Evolutionary conservation across 805 yeast species (phyloP).

Genomic region (Saccharomycopsis amapae): DNA sequence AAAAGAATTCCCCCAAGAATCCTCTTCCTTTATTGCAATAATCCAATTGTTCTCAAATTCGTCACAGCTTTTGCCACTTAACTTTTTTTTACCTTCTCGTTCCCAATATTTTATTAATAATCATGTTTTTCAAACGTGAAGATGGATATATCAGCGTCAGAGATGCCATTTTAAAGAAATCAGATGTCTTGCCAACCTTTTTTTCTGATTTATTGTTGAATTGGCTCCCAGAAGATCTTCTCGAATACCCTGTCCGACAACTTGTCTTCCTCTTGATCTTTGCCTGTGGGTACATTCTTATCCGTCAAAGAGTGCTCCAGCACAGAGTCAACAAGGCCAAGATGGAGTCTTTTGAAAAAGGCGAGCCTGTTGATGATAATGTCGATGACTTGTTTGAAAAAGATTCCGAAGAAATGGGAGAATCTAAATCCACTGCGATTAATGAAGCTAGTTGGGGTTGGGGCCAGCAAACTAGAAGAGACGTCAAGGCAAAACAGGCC

Average conservation of each 20-base stretch:
- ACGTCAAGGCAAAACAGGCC: slow-evolving; percentile 13
- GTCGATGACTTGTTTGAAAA: slow-evolving; percentile 17
- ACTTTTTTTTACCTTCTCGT: too few species aligned
- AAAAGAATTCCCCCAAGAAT: too few species aligned
- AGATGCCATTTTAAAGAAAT: slow-evolving; percentile 6
- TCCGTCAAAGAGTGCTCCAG: slow-evolving; percentile 14
- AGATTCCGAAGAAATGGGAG: slow-evolving; percentile 1
- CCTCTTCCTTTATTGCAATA: too few species aligned
- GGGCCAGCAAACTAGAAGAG: slow-evolving; percentile 17
- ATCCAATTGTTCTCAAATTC: too few species aligned
- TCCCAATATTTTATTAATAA: too few species aligned
- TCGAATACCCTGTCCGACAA: slow-evolving; percentile 12
- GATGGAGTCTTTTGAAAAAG: slow-evolving; percentile 3
- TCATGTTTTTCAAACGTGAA: too few species aligned
- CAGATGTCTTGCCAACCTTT: slow-evolving; percentile 12
- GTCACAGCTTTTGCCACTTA: too few species aligned
- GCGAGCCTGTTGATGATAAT: slow-evolving; percentile 4
- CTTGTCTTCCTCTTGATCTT: slow-evolving; percentile 12
- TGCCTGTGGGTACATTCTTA: slow-evolving; percentile 17
- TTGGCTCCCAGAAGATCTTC: slow-evolving; percentile 13
- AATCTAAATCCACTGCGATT: slow-evolving; percentile 4
- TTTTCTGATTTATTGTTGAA: slow-evolving; percentile 9
- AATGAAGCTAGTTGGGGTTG: slow-evolving; percentile 21
- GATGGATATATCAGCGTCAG: slow-evolving; percentile 7
- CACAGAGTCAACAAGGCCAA: slow-evolving; percentile 16